Conservation (phyloP, 306 rosid species). For the Castanea mollissima region DNA sequence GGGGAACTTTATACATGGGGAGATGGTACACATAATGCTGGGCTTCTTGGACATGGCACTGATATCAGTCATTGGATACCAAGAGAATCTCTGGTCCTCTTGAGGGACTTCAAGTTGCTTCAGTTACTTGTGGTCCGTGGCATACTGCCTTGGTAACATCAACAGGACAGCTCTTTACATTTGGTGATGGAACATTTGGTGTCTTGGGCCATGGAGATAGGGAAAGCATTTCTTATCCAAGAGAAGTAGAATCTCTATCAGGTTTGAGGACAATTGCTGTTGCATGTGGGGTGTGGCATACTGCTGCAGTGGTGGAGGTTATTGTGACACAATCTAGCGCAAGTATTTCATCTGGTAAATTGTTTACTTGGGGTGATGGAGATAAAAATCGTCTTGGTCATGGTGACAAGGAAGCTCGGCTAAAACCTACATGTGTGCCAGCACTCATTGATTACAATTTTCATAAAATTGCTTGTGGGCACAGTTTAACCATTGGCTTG, state of each 20-base stretch:
- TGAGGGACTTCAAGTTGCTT: constrained; percentile 91
- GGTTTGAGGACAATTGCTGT: constrained; percentile 87
- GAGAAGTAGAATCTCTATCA: constrained; percentile 81
- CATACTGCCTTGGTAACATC: constrained; percentile 92
- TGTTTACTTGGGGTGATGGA: constrained; percentile 99
- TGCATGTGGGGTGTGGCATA: constrained; percentile 99
- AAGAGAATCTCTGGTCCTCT: constrained; percentile 85
- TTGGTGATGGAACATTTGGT: constrained; percentile 98
- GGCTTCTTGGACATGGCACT: constrained; percentile 96
- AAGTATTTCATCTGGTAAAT: constrained; percentile 74
- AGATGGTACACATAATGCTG: constrained; percentile 94
- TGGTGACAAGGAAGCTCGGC: constrained; percentile 94
- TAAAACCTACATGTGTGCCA: constrained; percentile 86
- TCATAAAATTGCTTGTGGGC: constrained; percentile 91
- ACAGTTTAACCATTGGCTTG: constrained; percentile 87
- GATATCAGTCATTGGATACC: constrained; percentile 90
- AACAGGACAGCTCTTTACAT: constrained; percentile 82
- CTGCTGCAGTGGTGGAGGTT: constrained; percentile 97
- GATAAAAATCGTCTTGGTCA: constrained; percentile 96
- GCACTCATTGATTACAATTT: constrained; percentile 84
- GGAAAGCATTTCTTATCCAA: constrained; percentile 71
- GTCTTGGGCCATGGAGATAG: constrained; percentile 92
- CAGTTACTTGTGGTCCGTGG: constrained; percentile 99
- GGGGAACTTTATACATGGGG: constrained; percentile 99
- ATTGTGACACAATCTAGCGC: constrained; percentile 82